A percentile compares a stretch with the other conserved stretches of the same genome.
Evolutionary conservation across 345 rosid genomes (phyloP).

Genomic region (Ceriops tagal): DNA sequence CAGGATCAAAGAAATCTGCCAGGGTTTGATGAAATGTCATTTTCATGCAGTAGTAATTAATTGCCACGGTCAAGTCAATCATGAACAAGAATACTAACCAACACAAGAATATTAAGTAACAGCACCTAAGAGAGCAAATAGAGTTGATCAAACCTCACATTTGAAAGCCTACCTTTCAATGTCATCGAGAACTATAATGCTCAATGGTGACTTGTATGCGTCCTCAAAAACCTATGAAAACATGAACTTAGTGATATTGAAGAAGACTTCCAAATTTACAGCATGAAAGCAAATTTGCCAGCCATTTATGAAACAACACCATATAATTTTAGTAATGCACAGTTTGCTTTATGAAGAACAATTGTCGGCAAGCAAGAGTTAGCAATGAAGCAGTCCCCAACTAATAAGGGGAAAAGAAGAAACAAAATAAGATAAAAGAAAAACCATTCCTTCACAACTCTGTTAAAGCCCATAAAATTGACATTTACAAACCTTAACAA

Average conservation of each 20-base stretch:
- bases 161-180: constrained; percentile 64
- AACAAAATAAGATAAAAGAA: not conserved
- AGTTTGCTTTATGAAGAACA: not conserved
- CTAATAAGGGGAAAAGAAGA: not conserved
- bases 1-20: not conserved
- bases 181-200: constrained; percentile 94
- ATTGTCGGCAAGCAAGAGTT: not conserved
- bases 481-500: constrained; percentile 65
- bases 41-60: no score
- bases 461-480: not conserved
- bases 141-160: not conserved
- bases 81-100: no score
- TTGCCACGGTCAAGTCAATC: no score
- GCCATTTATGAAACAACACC: constrained; percentile 11
- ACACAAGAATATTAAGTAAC: not conserved
- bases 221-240: constrained; percentile 83
- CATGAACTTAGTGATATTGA: not conserved
- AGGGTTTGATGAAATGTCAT: no score
- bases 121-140: not conserved
- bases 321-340: not conserved
- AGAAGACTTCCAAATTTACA: constrained; percentile 2
- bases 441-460: not conserved
- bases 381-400: not conserved
- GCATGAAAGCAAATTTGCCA: constrained; percentile 4
- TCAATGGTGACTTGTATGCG: constrained; percentile 94